Evolutionary conservation across 495 filamentous ascomycete species (phyloP).

Genomic region (Zalerion maritima): DNA sequence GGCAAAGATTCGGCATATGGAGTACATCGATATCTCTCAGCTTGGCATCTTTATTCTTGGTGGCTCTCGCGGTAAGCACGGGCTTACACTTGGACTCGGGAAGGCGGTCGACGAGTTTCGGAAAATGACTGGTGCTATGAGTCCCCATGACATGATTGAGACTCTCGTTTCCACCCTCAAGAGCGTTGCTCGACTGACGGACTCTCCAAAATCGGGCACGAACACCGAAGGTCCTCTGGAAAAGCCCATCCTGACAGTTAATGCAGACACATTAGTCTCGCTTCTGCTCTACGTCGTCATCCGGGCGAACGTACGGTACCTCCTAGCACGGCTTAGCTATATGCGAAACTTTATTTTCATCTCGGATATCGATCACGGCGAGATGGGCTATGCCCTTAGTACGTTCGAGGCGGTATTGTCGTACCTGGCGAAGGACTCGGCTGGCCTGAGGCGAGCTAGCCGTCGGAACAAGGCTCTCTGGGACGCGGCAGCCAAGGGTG

Average conservation of each 20-base stretch:
- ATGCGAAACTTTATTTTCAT: constrained; percentile 95
- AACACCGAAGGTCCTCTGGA: constrained; percentile 18
- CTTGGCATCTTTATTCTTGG: constrained; percentile 73
- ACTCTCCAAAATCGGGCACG: constrained; percentile 21
- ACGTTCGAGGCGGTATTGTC: constrained; percentile 92
- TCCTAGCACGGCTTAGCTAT: constrained; percentile 76
- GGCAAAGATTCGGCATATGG: constrained; percentile 79
- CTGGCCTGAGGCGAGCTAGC: constrained; percentile 68
- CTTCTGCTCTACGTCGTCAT: constrained; percentile 87
- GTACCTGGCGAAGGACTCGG: constrained; percentile 74
- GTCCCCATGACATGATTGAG: constrained; percentile 90
- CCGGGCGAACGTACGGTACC: constrained; percentile 71
- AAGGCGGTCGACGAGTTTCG: constrained; percentile 81
- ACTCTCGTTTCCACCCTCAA: constrained; percentile 79
- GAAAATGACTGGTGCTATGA: constrained; percentile 67
- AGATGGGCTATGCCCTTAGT: constrained; percentile 92
- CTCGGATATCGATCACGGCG: constrained; percentile 92
- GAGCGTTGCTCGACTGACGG: constrained; percentile 49
- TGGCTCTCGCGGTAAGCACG: constrained; percentile 53
- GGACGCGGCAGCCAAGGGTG: constrained; percentile 66
- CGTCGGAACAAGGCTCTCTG: constrained; percentile 73
- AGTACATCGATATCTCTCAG: constrained; percentile 85
- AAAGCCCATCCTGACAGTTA: constrained; percentile 58
- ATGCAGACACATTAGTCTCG: constrained; percentile 91
- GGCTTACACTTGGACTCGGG: constrained; percentile 52